Evolutionary conservation across 768 basidiomycete genomes (phyloP).

Genomic region (Amanita exitialis): DNA sequence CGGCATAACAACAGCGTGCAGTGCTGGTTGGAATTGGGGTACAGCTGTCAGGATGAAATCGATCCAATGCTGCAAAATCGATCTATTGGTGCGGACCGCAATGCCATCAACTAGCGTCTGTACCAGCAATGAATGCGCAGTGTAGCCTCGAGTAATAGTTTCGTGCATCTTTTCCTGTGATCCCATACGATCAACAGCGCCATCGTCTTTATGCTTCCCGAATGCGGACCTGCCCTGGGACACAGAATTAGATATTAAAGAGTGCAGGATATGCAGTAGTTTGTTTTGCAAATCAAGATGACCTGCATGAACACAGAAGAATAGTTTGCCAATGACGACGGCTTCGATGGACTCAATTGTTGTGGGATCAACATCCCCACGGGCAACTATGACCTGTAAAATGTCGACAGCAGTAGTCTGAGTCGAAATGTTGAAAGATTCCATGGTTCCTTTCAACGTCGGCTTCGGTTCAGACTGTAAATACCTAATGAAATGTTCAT

Average conservation of each 20-base stretch:
- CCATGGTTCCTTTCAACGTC: constrained; percentile 38
- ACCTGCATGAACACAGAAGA: constrained; percentile 54
- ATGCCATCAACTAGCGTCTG: constrained; percentile 81
- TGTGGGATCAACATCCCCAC: constrained; percentile 65
- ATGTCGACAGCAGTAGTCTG: constrained; percentile 76
- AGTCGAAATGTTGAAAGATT: constrained; percentile 47
- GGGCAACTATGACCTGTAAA: constrained; percentile 70
- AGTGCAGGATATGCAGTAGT: constrained; percentile 83
- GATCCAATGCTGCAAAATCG: constrained; percentile 90
- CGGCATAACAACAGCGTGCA: constrained; percentile 58
- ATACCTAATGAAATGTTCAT: constrained; percentile 34
- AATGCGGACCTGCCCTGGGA: constrained; percentile 18
- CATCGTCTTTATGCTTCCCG: constrained; percentile 18
- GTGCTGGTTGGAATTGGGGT: constrained; percentile 69
- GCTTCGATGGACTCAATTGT: constrained; percentile 59
- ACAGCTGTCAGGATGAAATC: constrained; percentile 92
- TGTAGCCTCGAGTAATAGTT: constrained; percentile 23
- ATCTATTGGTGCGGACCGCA: constrained; percentile 52
- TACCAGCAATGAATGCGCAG: constrained; percentile 62
- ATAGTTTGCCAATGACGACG: constrained; percentile 66
- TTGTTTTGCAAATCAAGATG: constrained; percentile 88
- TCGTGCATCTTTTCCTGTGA: constrained; percentile 23
- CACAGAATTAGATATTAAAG: constrained; percentile 41
- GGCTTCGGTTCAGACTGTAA: constrained; percentile 69
- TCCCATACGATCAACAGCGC: constrained; percentile 20